Evolutionary conservation across 1,139 yeast genomes (phyloP).

Genomic region (Oligophagozyma castellii): DNA sequence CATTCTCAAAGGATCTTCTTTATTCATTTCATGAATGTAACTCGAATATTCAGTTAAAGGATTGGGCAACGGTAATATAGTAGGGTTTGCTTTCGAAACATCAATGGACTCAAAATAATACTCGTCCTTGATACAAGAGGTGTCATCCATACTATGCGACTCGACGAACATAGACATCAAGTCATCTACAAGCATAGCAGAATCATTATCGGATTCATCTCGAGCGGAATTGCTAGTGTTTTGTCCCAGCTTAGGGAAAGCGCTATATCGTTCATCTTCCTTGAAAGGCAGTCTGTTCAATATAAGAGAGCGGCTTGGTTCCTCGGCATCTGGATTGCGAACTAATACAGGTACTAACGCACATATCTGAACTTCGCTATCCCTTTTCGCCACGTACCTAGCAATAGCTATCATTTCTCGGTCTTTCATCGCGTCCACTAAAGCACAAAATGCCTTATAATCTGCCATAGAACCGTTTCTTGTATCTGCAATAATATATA

Average conservation of each 20-base stretch:
- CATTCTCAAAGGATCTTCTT: conserved; percentile 12
- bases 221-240: conserved; percentile 23
- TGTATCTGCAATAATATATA: conserved; percentile 37
- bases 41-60: neutral
- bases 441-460: conserved; percentile 33
- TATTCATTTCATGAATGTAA: conserved; percentile 1
- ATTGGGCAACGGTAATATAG: conserved; percentile 13
- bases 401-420: conserved; percentile 42
- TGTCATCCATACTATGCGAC: conserved; percentile 13
- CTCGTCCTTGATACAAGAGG: conserved; percentile 4
- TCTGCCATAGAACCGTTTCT: conserved; percentile 28
- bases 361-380: conserved; percentile 41
- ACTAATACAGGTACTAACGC: conserved; percentile 39
- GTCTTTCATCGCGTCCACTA: conserved; percentile 42
- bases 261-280: conserved; percentile 60
- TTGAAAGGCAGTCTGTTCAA: conserved; percentile 51
- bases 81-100: conserved; percentile 3
- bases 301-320: conserved; percentile 22
- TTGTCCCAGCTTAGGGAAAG: conserved; percentile 39
- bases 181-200: conserved; percentile 8
- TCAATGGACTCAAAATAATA: conserved; percentile 8
- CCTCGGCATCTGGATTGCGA: conserved; percentile 7
- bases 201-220: conserved; percentile 11
- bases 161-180: conserved; percentile 17
- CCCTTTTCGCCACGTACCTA: conserved; percentile 40